Conservation (phyloP, 2,329 filamentous ascomycete genomes). For the Triangularia verruculosa region DNA sequence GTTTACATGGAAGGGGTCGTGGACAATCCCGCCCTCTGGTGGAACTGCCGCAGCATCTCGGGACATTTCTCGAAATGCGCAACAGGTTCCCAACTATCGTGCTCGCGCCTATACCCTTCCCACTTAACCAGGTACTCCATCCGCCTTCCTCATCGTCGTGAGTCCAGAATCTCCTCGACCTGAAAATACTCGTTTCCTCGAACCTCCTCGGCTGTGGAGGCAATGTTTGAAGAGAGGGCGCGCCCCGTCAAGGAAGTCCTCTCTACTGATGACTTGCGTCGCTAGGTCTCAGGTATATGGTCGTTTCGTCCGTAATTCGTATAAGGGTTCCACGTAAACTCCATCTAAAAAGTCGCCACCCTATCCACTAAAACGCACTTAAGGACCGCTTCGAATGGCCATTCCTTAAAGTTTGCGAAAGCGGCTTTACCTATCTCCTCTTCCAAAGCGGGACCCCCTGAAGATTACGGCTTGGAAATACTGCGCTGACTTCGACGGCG, state of each 20-base stretch:
- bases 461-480: too few species aligned
- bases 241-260: not conserved
- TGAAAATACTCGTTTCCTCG: not conserved
- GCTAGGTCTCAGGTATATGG: not conserved
- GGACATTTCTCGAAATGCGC: slow-evolving; percentile 16
- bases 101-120: slow-evolving; percentile 16
- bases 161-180: not conserved
- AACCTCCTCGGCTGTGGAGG: not conserved
- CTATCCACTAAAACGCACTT: not conserved
- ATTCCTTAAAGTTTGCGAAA: too few species aligned
- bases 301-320: not conserved
- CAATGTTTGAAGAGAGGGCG: not conserved
- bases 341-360: not conserved
- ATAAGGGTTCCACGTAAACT: not conserved
- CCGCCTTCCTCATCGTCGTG: not conserved
- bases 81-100: slow-evolving; percentile 18
- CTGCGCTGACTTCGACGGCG: too few species aligned
- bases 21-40: slow-evolving; percentile 10
- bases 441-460: too few species aligned
- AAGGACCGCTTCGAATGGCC: too few species aligned
- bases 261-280: not conserved
- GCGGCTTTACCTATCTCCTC: too few species aligned
- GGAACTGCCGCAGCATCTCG: slow-evolving; percentile 17
- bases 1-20: not conserved
- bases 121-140: slow-evolving; percentile 17